Evolutionary conservation across 2,329 filamentous ascomycete genomes (phyloP), one percentile per base, ranked within the genome.

Genomic region (Tolypocladium cylindrosporum): DNA sequence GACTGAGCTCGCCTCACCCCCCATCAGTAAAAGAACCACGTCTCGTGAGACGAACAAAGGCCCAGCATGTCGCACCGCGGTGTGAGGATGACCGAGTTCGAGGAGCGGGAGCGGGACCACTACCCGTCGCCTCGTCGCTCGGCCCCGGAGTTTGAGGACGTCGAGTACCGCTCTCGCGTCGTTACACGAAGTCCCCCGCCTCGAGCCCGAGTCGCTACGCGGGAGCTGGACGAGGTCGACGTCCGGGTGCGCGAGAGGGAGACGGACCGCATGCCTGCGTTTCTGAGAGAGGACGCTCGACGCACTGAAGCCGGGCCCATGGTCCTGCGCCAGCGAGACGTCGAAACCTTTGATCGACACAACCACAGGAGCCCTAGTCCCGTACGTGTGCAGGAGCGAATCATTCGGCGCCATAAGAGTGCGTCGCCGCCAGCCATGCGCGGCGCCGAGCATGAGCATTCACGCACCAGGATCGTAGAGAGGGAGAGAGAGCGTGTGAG

Each of bases 241-340:
- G 69, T 78, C 43, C 74, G 74, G 39, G 71, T 74, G 24, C 74
- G 76, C 51, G 76, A 78, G 57, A 69, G 71, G 51, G 75, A 77
- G n/a, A 67, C 69, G n/a, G 69, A 72, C 50, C 75, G 77, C 48
- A 72, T 76, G 48, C 79, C 79, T 3, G 71, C 75, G 56, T 83
- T 83, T 64, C 68, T 84, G 59, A 77, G 79, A 55, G 77, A 81
- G 2, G 79, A 82, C 45, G 68, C 62, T 36, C 74, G 79, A 57
- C 76, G 76, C 16, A 59, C 68, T 34, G 80, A 83, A 59, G 69
- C 75, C 34, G 80, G 80, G 3, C 74, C 77, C 42, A 68, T 84
- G 65, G 81, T 84, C 21, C 74, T 84, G 54, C 77, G 81, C 55
- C 72, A 79, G 63, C 76, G 80, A 52, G 80, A 84, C 58, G 73